Evolutionary conservation across 2,329 filamentous ascomycete species (phyloP).

Genomic region (Colletotrichum sp.): DNA sequence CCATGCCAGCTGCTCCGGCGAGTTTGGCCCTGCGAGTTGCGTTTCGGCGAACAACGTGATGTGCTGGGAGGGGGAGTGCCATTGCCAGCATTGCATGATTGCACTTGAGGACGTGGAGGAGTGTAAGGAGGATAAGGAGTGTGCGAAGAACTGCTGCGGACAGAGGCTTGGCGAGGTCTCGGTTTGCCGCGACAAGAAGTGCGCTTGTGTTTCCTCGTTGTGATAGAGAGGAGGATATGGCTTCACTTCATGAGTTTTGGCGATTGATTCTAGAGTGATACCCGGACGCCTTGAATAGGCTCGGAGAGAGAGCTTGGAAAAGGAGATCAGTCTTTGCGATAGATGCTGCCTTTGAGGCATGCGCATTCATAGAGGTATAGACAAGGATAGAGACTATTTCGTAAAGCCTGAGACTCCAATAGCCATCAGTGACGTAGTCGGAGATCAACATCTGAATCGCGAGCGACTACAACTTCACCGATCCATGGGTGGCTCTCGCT

Average conservation of each 20-base stretch:
- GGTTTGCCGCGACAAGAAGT: background rate
- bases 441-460: no score
- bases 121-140: background rate
- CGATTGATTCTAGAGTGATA: background rate
- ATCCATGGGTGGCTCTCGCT: no score
- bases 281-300: background rate
- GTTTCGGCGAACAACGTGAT: background rate
- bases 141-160: background rate
- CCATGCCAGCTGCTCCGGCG: background rate
- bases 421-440: no score
- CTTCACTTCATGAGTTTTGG: background rate
- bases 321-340: background rate
- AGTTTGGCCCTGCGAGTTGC: background rate
- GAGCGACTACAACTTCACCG: no score
- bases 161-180: background rate
- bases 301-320: background rate
- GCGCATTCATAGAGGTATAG: background rate
- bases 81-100: background rate
- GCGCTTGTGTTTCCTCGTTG: background rate
- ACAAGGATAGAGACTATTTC: background rate
- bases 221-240: background rate
- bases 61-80: background rate
- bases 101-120: background rate
- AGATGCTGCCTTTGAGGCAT: background rate
- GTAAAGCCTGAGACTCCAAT: no score